phyloP scores from a whole-genome alignment of 2,329 filamentous ascomycete genomes.

The Zymoseptoria ardabiliae region DNA sequence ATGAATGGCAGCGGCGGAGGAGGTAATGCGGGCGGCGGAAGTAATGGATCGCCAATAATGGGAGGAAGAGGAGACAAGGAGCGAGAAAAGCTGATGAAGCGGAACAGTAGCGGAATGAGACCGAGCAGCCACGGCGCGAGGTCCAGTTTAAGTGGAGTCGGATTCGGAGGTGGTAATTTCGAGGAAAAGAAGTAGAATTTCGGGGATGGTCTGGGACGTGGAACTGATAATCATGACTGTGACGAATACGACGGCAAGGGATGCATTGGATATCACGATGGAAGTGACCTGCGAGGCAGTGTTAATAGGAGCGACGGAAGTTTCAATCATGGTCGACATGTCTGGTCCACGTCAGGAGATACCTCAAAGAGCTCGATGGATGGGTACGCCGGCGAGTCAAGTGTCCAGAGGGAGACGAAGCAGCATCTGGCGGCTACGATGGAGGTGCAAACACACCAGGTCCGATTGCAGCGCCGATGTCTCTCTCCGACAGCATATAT shows the following conservation, averaged over 20 bases:
- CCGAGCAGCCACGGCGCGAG: constrained; percentile 9
- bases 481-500: too few relatives aligned
- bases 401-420: not conserved
- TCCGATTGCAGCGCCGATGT: not conserved
- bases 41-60: not conserved
- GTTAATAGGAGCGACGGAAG: not conserved
- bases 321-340: not conserved
- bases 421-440: not conserved
- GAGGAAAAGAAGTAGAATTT: not conserved
- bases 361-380: not conserved
- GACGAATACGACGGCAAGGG: not conserved
- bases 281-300: not conserved
- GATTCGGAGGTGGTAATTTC: not conserved
- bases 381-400: not conserved
- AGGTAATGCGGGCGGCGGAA: constrained; percentile 1
- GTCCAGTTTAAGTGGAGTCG: not conserved
- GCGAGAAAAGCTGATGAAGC: constrained; percentile 22
- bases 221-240: not conserved
- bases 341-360: not conserved
- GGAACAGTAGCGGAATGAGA: constrained; percentile 17
- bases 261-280: not conserved
- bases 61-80: constrained; percentile 10
- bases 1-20: not conserved
- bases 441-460: not conserved
- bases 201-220: not conserved